These are phyloP conservation scores for Dothistroma septosporum DNA, from an alignment of 2,329 filamentous ascomycete genomes.

Conservation along the genomic window DNA sequence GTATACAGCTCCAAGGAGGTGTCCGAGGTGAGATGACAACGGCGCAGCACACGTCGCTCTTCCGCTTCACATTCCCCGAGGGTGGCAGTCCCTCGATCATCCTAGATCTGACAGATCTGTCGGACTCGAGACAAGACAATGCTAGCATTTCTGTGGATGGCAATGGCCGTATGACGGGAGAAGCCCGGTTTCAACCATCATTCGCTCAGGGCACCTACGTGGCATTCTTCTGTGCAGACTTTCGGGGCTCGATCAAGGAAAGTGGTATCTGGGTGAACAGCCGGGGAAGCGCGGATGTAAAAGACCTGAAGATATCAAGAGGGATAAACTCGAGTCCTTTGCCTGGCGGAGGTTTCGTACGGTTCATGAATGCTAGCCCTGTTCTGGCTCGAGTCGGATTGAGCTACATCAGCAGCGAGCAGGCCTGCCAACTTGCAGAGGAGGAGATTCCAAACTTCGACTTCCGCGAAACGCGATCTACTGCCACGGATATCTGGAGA, in stretches of 20 bases:
- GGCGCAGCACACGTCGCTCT: conserved; percentile 55
- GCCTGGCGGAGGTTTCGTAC: conserved; percentile 39
- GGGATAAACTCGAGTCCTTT: conserved; percentile 38
- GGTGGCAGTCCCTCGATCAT: conserved; percentile 52
- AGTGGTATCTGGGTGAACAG: conserved; percentile 51
- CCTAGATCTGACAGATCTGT: conserved; percentile 57
- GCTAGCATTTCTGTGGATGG: conserved; percentile 53
- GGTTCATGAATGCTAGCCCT: conserved; percentile 43
- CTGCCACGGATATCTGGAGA: conserved; percentile 38
- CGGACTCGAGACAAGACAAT: conserved; percentile 50
- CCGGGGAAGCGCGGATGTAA: conserved; percentile 44
- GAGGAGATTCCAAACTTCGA: conserved; percentile 58
- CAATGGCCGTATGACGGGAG: conserved; percentile 54
- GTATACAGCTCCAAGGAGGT: conserved; percentile 51
- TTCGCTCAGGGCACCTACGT: conserved; percentile 58
- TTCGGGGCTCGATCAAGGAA: conserved; percentile 49
- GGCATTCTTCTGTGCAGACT: conserved; percentile 59
- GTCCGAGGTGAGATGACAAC: conserved; percentile 59
- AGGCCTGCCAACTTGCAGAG: conserved; percentile 59
- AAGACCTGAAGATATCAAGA: conserved; percentile 34
- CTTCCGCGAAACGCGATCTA: conserved; percentile 51
- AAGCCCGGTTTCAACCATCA: conserved; percentile 55
- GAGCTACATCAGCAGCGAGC: conserved; percentile 59
- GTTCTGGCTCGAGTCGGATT: conserved; percentile 58
- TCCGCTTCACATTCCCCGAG: conserved; percentile 53